phyloP scores from a whole-genome alignment of 495 filamentous ascomycete species.

The Opeltia flavorubescens region DNA sequence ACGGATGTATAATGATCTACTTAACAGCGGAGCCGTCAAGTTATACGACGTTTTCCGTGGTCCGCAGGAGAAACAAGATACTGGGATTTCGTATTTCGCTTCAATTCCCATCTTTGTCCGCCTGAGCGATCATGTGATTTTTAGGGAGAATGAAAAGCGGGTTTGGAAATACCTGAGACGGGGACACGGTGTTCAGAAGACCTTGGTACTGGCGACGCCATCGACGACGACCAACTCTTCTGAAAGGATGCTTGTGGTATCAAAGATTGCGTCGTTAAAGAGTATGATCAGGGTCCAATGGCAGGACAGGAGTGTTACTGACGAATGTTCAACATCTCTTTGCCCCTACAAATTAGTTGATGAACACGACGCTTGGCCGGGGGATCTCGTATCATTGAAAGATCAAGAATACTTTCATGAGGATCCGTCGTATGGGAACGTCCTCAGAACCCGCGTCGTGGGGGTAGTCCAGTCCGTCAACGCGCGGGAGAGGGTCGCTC shows the following conservation, averaged over 20 bases:
- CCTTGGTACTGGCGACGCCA: conserved; percentile 29
- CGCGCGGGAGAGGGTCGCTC: conserved; percentile 36
- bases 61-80: conserved; percentile 5
- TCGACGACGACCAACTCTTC: conserved; percentile 39
- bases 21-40: conserved; percentile 11
- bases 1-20: conserved; percentile 12
- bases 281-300: conserved; percentile 39
- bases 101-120: conserved; percentile 11
- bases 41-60: conserved; percentile 14
- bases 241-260: conserved; percentile 41
- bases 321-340: conserved; percentile 26
- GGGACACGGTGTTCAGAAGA: conserved; percentile 14
- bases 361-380: conserved; percentile 44
- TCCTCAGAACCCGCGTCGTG: conserved; percentile 17
- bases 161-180: conserved; percentile 27
- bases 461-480: conserved; percentile 48
- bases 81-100: conserved; percentile 14
- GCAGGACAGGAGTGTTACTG: conserved; percentile 41
- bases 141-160: conserved; percentile 34
- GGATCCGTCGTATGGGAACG: neutral
- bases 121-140: conserved; percentile 35
- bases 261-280: conserved; percentile 25
- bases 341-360: conserved; percentile 33
- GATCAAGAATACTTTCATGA: conserved; percentile 18
- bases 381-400: conserved; percentile 39